Base-by-base conservation (phyloP, 352 stramenopile genomes). In the Pseudoperonospora humuli region DNA sequence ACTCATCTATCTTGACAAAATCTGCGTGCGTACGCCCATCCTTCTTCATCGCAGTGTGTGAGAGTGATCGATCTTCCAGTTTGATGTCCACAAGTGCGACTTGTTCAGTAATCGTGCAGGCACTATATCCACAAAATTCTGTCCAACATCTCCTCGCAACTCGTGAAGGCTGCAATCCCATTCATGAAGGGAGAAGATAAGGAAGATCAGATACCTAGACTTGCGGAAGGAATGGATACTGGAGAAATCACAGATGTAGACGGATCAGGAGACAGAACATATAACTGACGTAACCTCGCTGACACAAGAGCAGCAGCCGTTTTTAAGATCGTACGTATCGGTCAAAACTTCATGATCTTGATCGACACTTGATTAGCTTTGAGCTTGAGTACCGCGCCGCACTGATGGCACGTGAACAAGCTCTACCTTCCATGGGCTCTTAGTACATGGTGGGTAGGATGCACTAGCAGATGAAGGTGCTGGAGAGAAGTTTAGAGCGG, bases 381-480 rank as follows among this genome's bases (percentile, higher is more conserved):
- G 50, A 87, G 85, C 43, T 85, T 87, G 57, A 87, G 72, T 46
- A 87, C 47, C 18, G 72, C 62, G 28, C 70, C 72, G 46, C 75
- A 87, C 35, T 80, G 65, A 49, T 78, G 70, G 42, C 75, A 87
- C 48, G 72, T 87, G 35, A 87, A 87, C 17, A 87, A 57, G 37
- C 70, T 84, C 39, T 87, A 24, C 75, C 75, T 38, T 87, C 75
- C 55, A 87, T 82, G 46, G 39, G 26, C 47, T 67, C 11, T 42
- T 49, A 20, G 57, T 17, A 37, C 57, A 67, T 15, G 58, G 58
- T 27, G 58, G 64, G 41, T 56, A 67, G 18, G 53, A 56, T 3
- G 58, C 39, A 10, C 35, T 36, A 4, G 41, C 43, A 6, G 58
- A 67, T 23, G 54, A 42, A 26, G 58, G 54, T 14, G 49, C 44